Conservation (phyloP, 352 stramenopile genomes). For the Phytophthora melonis region DNA sequence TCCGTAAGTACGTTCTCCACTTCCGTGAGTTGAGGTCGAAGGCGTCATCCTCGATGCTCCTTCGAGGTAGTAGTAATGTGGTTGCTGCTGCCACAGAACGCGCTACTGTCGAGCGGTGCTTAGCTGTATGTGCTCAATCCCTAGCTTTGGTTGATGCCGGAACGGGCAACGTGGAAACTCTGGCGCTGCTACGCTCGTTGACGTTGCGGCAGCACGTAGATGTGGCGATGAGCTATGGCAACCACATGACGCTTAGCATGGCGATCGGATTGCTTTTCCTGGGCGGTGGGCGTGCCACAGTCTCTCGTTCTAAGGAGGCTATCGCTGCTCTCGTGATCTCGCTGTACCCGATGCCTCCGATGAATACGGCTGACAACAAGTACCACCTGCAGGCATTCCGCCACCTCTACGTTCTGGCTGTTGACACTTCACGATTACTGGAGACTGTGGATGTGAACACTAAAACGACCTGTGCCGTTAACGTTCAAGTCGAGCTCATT, state of each 20-base stretch:
- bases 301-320: conserved; percentile 90
- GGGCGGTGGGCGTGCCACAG: conserved; percentile 93
- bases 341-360: conserved; percentile 95
- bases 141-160: conserved; percentile 97
- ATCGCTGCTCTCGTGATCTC: conserved; percentile 95
- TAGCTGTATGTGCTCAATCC: conserved; percentile 91
- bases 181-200: conserved; percentile 92
- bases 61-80: conserved; percentile 51
- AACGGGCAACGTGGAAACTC: conserved; percentile 94
- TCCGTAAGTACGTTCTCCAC: conserved; percentile 74
- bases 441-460: conserved; percentile 84
- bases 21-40: conserved; percentile 80
- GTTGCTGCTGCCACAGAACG: conserved; percentile 75
- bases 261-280: conserved; percentile 98
- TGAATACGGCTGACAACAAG: conserved; percentile 95
- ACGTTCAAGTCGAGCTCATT: conserved; percentile 56
- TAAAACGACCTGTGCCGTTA: conserved; percentile 52
- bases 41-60: conserved; percentile 37
- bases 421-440: conserved; percentile 75
- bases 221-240: conserved; percentile 93
- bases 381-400: conserved; percentile 89
- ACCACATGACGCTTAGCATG: conserved; percentile 95
- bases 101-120: conserved; percentile 94
- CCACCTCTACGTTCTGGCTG: conserved; percentile 92
- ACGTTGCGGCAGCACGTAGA: conserved; percentile 85